Evolutionary conservation across 345 rosid genomes (phyloP), one percentile per base, ranked within the genome.

Genomic region (Mangifera indica): DNA sequence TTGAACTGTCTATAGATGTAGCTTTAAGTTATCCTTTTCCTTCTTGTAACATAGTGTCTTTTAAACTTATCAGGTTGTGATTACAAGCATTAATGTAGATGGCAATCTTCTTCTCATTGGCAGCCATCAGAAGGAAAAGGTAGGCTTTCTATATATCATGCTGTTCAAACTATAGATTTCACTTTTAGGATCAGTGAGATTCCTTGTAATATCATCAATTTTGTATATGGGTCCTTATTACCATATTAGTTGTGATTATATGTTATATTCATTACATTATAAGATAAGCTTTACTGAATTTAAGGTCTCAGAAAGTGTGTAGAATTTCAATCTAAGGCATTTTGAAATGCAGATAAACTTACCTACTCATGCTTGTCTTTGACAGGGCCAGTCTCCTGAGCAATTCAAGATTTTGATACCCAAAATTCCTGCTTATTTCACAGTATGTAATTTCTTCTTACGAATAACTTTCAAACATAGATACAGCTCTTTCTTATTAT

Each of bases 41-140:
- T 57, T 63, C 25, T 69, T 51, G 40, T 32, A 45, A 59, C 37
- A 24, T 60, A 40, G 22, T 42, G 25, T 40, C 22, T 62, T 77
- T 64, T 74, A 51, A 72, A 79, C 45, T 10, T 82, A 49, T 80
- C 89, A 95, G 99, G 98, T 95, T 78, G 93, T 95, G 77, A 87
- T 95, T 69, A 95, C 99, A 75, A 91, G 99, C 90, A 92, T 95
- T 64, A 88, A 79, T 66, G 79, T 92, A 67, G 84, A 88, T 45
- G 97, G 92, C 55, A 80, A 75, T 84, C 90, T 95, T 79, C 84
- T 86, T 52, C 90, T 95, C 71, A 87, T 95, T 71, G 99, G 99
- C 75, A 95, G 99, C 78, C 87, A 95, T 82, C 87, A 85, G 77
- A 95, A 92, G 85, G 89, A 84, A 69, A 95, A 92, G 92, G 99